phyloP scores from a whole-genome alignment of 768 basidiomycete genomes.

The Chalciporus pseudorubinellus region DNA sequence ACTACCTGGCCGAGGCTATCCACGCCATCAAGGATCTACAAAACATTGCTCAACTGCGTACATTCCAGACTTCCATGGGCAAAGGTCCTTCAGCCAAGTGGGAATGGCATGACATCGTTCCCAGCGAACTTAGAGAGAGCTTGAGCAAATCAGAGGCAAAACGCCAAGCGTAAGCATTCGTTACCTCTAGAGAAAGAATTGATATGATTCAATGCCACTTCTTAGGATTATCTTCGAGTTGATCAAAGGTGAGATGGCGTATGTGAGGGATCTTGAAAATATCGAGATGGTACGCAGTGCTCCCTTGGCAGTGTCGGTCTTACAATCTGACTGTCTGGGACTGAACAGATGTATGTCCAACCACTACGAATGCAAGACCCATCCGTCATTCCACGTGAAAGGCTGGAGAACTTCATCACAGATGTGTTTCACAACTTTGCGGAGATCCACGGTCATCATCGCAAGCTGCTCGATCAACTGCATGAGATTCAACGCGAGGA shows the following conservation, averaged over 20 bases:
- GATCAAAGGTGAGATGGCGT: slow-evolving; percentile 94
- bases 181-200: background rate
- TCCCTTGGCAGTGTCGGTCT: slow-evolving; percentile 15
- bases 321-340: too few species aligned
- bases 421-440: slow-evolving; percentile 89
- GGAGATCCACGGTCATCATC: slow-evolving; percentile 73
- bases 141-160: slow-evolving; percentile 76
- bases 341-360: slow-evolving; percentile 70
- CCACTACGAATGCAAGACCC: slow-evolving; percentile 72
- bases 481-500: slow-evolving; percentile 88
- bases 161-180: slow-evolving; percentile 72
- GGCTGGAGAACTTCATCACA: slow-evolving; percentile 70
- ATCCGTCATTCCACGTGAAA: slow-evolving; percentile 71
- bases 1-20: slow-evolving; percentile 81
- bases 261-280: slow-evolving; percentile 88
- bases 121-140: slow-evolving; percentile 56
- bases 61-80: slow-evolving; percentile 90
- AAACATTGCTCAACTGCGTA: slow-evolving; percentile 74
- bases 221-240: slow-evolving; percentile 87
- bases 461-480: slow-evolving; percentile 72
- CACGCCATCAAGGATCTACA: slow-evolving; percentile 82
- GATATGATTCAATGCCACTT: background rate
- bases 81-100: slow-evolving; percentile 75
- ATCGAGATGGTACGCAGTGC: slow-evolving; percentile 59
- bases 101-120: slow-evolving; percentile 91